phyloP scores from a whole-genome alignment of 495 filamentous ascomycete genomes.

The Pseudomonodictys pantanalensis region DNA sequence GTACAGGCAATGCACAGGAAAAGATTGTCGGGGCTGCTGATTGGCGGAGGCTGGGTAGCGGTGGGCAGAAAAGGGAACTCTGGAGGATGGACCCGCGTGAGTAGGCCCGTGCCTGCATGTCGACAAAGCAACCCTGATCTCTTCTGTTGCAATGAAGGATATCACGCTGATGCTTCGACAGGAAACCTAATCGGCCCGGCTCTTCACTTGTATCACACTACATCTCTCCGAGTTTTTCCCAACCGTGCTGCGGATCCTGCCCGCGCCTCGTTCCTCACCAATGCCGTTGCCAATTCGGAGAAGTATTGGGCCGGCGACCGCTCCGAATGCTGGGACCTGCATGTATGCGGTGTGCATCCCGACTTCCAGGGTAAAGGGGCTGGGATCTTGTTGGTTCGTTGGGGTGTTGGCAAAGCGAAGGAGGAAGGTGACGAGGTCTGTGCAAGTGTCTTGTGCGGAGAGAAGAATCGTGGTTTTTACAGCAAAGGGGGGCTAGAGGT shows the following conservation, averaged over 20 bases:
- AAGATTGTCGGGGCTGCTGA: constrained; percentile 20
- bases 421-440: constrained; percentile 21
- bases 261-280: constrained; percentile 1
- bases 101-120: background rate
- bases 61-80: constrained; percentile 11
- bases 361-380: constrained; percentile 17
- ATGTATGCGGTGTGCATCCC: constrained; percentile 26
- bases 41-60: constrained; percentile 22
- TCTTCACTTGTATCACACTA: background rate
- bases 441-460: constrained; percentile 19
- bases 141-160: background rate
- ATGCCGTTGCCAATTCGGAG: constrained; percentile 2
- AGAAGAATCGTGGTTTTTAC: constrained; percentile 25
- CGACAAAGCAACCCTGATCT: background rate
- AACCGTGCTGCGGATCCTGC: constrained; percentile 24
- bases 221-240: constrained; percentile 2
- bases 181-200: constrained; percentile 22
- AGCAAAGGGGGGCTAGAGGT: constrained; percentile 4
- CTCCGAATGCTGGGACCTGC: constrained; percentile 25
- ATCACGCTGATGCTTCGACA: background rate
- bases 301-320: constrained; percentile 22
- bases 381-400: constrained; percentile 14
- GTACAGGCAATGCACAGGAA: constrained; percentile 8
- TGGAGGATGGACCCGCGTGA: constrained; percentile 11
- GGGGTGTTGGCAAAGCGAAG: constrained; percentile 15